Conservation (phyloP, 2,329 filamentous ascomycete species). For the Plenodomus tracheiphilus region DNA sequence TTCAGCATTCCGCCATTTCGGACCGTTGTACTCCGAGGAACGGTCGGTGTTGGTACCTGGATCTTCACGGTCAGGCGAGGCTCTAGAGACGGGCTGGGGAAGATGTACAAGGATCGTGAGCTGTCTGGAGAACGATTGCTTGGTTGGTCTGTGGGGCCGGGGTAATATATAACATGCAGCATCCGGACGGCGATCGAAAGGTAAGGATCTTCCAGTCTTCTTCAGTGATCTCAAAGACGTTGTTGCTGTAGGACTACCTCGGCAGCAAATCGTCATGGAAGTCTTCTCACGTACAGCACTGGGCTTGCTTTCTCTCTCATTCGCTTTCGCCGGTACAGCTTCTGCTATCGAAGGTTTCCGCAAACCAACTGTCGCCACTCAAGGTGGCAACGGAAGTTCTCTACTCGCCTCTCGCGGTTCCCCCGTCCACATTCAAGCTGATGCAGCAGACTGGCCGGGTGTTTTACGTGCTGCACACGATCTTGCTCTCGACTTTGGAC, state of each 20-base stretch:
- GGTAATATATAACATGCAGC: slow-evolving; percentile 13
- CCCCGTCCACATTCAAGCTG: slow-evolving; percentile 37
- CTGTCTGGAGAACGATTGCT: slow-evolving; percentile 9
- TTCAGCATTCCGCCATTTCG: slow-evolving; percentile 19
- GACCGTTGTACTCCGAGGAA: slow-evolving; percentile 15
- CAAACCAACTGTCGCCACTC: slow-evolving; percentile 53
- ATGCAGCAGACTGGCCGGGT: slow-evolving; percentile 63
- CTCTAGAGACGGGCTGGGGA: neutral
- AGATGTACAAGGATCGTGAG: slow-evolving; percentile 9
- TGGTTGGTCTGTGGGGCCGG: slow-evolving; percentile 5
- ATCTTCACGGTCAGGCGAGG: slow-evolving; percentile 3
- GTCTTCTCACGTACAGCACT: slow-evolving; percentile 31
- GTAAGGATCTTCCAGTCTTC: slow-evolving; percentile 13
- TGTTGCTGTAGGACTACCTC: slow-evolving; percentile 5
- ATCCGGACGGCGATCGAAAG: slow-evolving; percentile 9
- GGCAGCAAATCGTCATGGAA: slow-evolving; percentile 26
- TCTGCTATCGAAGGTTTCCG: slow-evolving; percentile 49
- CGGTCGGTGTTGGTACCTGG: slow-evolving; percentile 4
- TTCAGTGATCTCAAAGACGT: slow-evolving; percentile 8
- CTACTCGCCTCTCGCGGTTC: slow-evolving; percentile 36
- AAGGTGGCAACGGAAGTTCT: slow-evolving; percentile 45
- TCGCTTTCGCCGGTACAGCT: slow-evolving; percentile 21
- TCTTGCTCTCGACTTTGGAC: slow-evolving; percentile 69
- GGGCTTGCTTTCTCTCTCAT: slow-evolving; percentile 28
- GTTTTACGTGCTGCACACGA: slow-evolving; percentile 70